Percentiles rank a stretch among this genome's conserved stretches.
Evolutionary conservation across 1,139 yeast genomes (phyloP).

Genomic region (Citeromyces siamensis): DNA sequence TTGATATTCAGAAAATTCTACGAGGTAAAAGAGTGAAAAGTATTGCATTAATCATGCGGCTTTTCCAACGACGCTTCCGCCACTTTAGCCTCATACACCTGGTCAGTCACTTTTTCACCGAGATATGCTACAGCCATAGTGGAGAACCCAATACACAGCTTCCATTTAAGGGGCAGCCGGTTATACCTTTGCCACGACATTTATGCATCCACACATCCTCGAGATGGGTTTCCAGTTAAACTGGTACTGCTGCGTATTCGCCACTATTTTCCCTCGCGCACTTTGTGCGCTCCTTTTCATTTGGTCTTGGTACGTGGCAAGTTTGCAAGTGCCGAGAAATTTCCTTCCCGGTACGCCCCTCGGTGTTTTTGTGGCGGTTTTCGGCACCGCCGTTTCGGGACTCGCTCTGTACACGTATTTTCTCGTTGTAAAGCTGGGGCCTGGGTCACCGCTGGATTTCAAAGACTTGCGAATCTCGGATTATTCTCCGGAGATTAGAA

Average conservation of each 20-base stretch:
- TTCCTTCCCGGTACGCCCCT: conserved; percentile 14
- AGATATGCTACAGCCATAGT: not conserved
- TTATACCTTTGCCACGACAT: not conserved
- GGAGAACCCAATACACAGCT: not conserved
- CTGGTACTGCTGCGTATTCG: conserved; percentile 34
- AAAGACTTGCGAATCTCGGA: conserved; percentile 21
- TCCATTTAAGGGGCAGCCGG: not conserved
- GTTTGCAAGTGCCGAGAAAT: conserved; percentile 17
- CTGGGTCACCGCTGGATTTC: conserved; percentile 51
- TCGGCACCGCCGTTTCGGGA: conserved; percentile 5
- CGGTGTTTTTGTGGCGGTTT: conserved; percentile 12
- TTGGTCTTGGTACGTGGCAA: conserved; percentile 50
- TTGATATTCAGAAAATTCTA: conserved; percentile 68
- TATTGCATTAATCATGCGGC: no score
- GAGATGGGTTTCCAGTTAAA: no score
- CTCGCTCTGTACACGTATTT: conserved; percentile 28
- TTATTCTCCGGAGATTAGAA: conserved; percentile 15
- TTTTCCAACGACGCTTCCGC: no score
- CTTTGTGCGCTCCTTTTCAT: conserved; percentile 35
- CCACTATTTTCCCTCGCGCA: conserved; percentile 46
- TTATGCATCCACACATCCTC: not conserved
- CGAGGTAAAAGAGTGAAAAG: conserved; percentile 15
- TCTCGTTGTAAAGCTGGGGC: conserved; percentile 41
- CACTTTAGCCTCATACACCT: no score
- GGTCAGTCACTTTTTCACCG: no score